These are phyloP conservation scores for Pleurotus sapidus DNA, from an alignment of 768 basidiomycete species.

Conservation along the genomic window DNA sequence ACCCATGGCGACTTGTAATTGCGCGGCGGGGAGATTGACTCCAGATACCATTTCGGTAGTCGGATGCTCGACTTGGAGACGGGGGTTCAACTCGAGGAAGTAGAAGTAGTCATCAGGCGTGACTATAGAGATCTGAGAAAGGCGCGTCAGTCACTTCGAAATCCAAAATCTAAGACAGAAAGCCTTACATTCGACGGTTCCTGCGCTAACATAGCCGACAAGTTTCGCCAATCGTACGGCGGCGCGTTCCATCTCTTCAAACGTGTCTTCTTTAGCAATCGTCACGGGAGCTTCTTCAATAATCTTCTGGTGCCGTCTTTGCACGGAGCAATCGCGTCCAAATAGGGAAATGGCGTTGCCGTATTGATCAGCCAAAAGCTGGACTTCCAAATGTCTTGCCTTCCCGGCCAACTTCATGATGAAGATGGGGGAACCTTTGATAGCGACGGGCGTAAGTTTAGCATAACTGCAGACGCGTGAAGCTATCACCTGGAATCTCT, in stretches of 20 bases:
- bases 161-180: slow-evolving; percentile 9
- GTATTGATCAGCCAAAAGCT: slow-evolving; percentile 98
- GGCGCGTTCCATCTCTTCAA: slow-evolving; percentile 98
- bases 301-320: slow-evolving; percentile 99
- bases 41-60: slow-evolving; percentile 99
- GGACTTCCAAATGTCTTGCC: slow-evolving; percentile 97
- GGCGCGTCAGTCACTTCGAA: slow-evolving; percentile 2
- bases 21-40: slow-evolving; percentile 96
- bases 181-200: slow-evolving; percentile 90
- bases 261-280: slow-evolving; percentile 87
- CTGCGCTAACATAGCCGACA: slow-evolving; percentile 98
- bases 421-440: slow-evolving; percentile 91
- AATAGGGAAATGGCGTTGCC: slow-evolving; percentile 99
- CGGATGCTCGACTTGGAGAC: slow-evolving; percentile 99
- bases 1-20: slow-evolving; percentile 98
- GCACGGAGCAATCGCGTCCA: slow-evolving; percentile 98
- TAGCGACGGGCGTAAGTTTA: slow-evolving; percentile 8
- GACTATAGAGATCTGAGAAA: slow-evolving; percentile 84
- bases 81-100: slow-evolving; percentile 98
- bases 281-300: slow-evolving; percentile 99
- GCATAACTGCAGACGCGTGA: slow-evolving; percentile 17
- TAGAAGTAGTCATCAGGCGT: slow-evolving; percentile 91
- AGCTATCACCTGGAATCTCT: slow-evolving; percentile 84
- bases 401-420: slow-evolving; percentile 99
- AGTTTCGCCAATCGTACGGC: slow-evolving; percentile 99